phyloP scores from a whole-genome alignment of 2,329 filamentous ascomycete species.

The Pseudonectria buxi region DNA sequence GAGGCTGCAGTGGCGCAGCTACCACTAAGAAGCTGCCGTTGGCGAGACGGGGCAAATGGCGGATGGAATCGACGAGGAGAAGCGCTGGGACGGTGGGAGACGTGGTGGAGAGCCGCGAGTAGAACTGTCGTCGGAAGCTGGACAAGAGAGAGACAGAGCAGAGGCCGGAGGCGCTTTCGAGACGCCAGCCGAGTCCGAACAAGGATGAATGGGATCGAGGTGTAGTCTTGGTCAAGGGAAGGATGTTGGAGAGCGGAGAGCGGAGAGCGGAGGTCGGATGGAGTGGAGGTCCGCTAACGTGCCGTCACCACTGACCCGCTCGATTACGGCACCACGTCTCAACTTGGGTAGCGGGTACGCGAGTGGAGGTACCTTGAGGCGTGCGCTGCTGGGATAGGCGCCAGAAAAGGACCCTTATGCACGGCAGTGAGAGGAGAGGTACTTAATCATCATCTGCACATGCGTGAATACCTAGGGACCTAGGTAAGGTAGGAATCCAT shows the following conservation, averaged over 20 bases:
- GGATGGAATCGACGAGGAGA: conserved; percentile 9
- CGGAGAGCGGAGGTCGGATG: conserved; percentile 18
- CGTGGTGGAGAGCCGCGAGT: conserved; percentile 3
- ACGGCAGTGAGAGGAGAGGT: too few relatives aligned
- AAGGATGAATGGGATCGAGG: too few relatives aligned
- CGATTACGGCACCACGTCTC: conserved; percentile 2
- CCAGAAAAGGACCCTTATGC: not conserved
- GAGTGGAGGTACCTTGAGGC: too few relatives aligned
- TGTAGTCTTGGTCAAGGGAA: conserved; percentile 3
- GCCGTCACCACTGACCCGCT: conserved; percentile 18
- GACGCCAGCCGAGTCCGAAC: too few relatives aligned
- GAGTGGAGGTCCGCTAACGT: conserved; percentile 17
- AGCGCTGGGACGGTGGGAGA: conserved; percentile 9
- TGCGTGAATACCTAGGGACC: too few relatives aligned
- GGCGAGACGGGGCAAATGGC: too few relatives aligned
- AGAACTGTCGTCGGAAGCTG: not conserved
- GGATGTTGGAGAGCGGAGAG: conserved; percentile 18
- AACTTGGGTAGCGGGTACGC: conserved; percentile 1
- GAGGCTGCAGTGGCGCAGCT: conserved; percentile 9
- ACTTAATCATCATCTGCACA: too few relatives aligned
- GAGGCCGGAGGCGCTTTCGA: not conserved
- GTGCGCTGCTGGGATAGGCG: not conserved
- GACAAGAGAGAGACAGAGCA: not conserved
- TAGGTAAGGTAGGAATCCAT: too few relatives aligned
- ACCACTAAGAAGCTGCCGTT: conserved; percentile 6